Base-by-base conservation (phyloP, 129 eudicot species). In the Daucus carota region DNA sequence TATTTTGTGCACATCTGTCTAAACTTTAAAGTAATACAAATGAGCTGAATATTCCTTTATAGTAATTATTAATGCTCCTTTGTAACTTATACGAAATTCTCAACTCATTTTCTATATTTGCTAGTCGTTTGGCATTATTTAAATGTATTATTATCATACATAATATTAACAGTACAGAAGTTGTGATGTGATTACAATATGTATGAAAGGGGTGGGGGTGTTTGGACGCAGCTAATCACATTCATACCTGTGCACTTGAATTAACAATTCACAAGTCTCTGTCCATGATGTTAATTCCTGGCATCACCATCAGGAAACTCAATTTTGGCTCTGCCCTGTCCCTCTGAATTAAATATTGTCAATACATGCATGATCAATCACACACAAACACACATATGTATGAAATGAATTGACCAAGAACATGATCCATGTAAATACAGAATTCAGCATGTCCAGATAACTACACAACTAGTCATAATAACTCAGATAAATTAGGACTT, bases 351-450 rank as follows among this genome's bases (percentile, higher is more conserved):
- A 50, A 54, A 8, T 2, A 9, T 8, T 22, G 13, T 54, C 62
- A 14, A 54, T 54, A n/a, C n/a, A n/a, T n/a, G n/a, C 5, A 54
- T 54, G 26, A 52, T 52, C 48, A n/a, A n/a, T n/a, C n/a, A 44
- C 47, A 2, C 48, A 5, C 36, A 40, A 1, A 50, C 5, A 14
- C 15, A 36, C 24, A 5, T 75, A 10, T 0, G 16, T 54, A 46
- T 75, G 31, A 60, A 57, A 20, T 22, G 72, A 79, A 20, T 59
- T 60, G 78, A 73, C 73, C 43, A 59, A 28, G 28, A 41, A 33
- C 66, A 59, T 43, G 36, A 67, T 75, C 16, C 63, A 78, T 75
- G 42, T 69, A 79, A 47, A 11, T 42, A 83, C 86, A 83, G 79
- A 75, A 69, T 69, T 44, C 15, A 73, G 86, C 76, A 83, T 83